phyloP scores from a whole-genome alignment of 2,329 filamentous ascomycete species.

The Ophiostoma tasmaniense region DNA sequence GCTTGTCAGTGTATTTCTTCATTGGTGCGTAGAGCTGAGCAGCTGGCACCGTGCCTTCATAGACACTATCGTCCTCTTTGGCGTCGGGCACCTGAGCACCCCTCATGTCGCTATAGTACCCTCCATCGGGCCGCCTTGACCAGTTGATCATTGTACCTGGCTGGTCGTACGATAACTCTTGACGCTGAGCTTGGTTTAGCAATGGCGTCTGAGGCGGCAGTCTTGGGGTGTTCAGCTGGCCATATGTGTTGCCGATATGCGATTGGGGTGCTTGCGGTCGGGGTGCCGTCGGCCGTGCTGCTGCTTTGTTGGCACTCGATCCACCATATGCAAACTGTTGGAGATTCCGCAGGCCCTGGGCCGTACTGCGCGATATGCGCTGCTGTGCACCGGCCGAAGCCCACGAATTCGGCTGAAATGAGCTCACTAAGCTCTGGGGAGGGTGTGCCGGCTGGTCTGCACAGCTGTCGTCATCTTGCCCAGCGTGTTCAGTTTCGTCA shows the following conservation, averaged over 20 bases:
- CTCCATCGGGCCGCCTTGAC: slow-evolving; percentile 5
- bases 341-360: neutral
- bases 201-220: neutral
- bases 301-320: neutral
- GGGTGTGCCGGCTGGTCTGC: neutral
- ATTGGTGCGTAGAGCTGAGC: neutral
- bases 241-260: neutral
- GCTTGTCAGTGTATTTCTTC: neutral
- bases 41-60: neutral
- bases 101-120: neutral
- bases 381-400: slow-evolving; percentile 1
- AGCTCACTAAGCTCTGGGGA: neutral
- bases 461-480: neutral
- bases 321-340: slow-evolving; percentile 6
- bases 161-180: neutral
- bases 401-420: slow-evolving; percentile 11
- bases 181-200: neutral
- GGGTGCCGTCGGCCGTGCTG: neutral
- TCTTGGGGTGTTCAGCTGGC: neutral
- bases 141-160: neutral
- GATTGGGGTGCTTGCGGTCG: neutral
- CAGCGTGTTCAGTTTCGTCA: neutral
- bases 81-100: neutral
- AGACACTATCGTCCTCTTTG: neutral
- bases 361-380: neutral